Evolutionary conservation across 2,329 filamentous ascomycete genomes (phyloP).

Genomic region (Talaromyces marneffei): DNA sequence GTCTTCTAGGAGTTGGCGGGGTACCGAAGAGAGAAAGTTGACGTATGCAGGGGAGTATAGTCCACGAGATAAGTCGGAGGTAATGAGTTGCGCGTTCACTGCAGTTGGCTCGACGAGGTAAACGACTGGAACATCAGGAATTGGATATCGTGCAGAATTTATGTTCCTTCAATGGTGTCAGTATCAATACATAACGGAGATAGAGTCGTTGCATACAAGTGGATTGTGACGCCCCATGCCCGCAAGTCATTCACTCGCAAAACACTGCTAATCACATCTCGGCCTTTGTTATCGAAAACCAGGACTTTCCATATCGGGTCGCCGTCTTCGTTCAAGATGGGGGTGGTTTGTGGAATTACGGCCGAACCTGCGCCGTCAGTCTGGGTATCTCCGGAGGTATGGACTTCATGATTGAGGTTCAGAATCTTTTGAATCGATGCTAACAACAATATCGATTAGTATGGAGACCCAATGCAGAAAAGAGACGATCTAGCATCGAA

Average conservation of each 20-base stretch:
- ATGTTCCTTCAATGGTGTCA: slow-evolving; percentile 59
- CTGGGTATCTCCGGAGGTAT: slow-evolving; percentile 49
- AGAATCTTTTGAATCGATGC: slow-evolving; percentile 92
- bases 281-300: slow-evolving; percentile 85
- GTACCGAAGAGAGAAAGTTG: slow-evolving; percentile 93
- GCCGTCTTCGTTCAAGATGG: slow-evolving; percentile 77
- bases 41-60: slow-evolving; percentile 92
- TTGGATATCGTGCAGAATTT: slow-evolving; percentile 72
- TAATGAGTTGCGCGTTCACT: slow-evolving; percentile 75
- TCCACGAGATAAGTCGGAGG: slow-evolving; percentile 74
- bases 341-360: slow-evolving; percentile 62
- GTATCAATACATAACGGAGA: slow-evolving; percentile 15
- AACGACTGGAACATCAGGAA: slow-evolving; percentile 92
- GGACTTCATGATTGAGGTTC: slow-evolving; percentile 75
- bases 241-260: slow-evolving; percentile 88
- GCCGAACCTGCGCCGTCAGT: slow-evolving; percentile 60
- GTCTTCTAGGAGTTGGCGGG: slow-evolving; percentile 83
- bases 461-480: neutral
- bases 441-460: slow-evolving; percentile 30
- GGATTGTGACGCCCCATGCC: slow-evolving; percentile 91
- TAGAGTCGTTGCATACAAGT: slow-evolving; percentile 58
- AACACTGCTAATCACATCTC: slow-evolving; percentile 96
- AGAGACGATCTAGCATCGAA: slow-evolving; percentile 10
- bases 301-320: slow-evolving; percentile 97
- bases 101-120: slow-evolving; percentile 89